A percentile compares a stretch with the other conserved stretches of the same genome.
Conservation (phyloP, 2,329 filamentous ascomycete genomes). For the Ciborinia camelliae region DNA sequence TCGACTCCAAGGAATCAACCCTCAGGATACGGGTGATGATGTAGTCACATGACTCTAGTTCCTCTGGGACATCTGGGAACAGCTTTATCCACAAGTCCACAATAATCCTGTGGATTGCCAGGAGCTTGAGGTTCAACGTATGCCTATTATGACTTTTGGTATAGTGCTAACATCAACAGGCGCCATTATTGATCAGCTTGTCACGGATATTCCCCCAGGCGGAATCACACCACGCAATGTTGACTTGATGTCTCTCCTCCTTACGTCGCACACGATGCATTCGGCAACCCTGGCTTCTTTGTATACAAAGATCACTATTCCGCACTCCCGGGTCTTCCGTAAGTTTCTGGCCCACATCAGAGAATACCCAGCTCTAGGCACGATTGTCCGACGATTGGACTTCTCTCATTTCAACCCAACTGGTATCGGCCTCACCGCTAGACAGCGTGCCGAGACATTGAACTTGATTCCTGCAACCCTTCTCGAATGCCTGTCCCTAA, state of each 20-base stretch:
- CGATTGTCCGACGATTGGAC: constrained; percentile 73
- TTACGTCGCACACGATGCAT: constrained; percentile 73
- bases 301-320: constrained; percentile 76
- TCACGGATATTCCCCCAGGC: constrained; percentile 71
- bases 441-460: constrained; percentile 69
- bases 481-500: constrained; percentile 65
- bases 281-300: constrained; percentile 69
- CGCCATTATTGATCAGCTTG: constrained; percentile 70
- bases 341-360: constrained; percentile 72
- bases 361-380: constrained; percentile 65
- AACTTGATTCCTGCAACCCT: constrained; percentile 75
- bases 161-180: constrained; percentile 44
- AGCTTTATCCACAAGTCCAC: constrained; percentile 13
- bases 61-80: constrained; percentile 11
- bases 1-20: constrained; percentile 14
- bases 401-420: constrained; percentile 84
- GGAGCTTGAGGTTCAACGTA: constrained; percentile 19
- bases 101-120: constrained; percentile 8
- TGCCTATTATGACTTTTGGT: constrained; percentile 12
- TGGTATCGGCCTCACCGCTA: constrained; percentile 69
- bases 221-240: constrained; percentile 72
- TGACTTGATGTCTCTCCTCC: constrained; percentile 70
- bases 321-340: constrained; percentile 78
- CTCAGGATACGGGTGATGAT: constrained; percentile 14
- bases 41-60: constrained; percentile 25